A percentile compares a stretch with the other conserved stretches of the same genome.
phyloP scores from a whole-genome alignment of 306 rosid genomes.

The Quercus berberidifolia region DNA sequence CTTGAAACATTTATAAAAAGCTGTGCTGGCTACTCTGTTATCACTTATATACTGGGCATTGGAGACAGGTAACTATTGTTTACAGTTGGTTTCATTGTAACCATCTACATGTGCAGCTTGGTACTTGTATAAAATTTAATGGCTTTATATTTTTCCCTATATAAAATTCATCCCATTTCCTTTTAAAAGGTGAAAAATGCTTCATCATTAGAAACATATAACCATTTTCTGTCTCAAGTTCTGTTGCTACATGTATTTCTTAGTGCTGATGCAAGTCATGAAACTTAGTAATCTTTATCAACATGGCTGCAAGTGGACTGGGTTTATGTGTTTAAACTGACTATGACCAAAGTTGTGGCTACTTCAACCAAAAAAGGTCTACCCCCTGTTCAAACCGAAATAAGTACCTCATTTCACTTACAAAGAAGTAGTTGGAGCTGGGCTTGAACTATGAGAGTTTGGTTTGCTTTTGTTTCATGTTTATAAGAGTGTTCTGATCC shows the following conservation, averaged over 20 bases:
- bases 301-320: too few relatives aligned
- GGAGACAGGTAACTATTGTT: slow-evolving; percentile 82
- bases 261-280: neutral
- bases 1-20: slow-evolving; percentile 98
- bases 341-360: too few relatives aligned
- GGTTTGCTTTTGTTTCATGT: too few relatives aligned
- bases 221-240: neutral
- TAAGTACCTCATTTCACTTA: too few relatives aligned
- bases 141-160: neutral
- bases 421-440: too few relatives aligned
- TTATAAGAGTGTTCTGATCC: too few relatives aligned
- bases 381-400: too few relatives aligned
- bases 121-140: neutral
- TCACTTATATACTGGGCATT: slow-evolving; percentile 95
- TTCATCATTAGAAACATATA: neutral
- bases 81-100: neutral
- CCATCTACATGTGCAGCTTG: neutral
- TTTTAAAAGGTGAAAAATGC: neutral
- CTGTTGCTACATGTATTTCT: neutral
- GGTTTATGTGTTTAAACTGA: too few relatives aligned
- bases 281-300: too few relatives aligned
- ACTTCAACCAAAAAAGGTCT: too few relatives aligned
- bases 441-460: too few relatives aligned
- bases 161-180: neutral
- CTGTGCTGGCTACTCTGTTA: slow-evolving; percentile 98